Base-by-base conservation (phyloP, 2,329 filamentous ascomycete species). In the Chlorencoelia australis region DNA sequence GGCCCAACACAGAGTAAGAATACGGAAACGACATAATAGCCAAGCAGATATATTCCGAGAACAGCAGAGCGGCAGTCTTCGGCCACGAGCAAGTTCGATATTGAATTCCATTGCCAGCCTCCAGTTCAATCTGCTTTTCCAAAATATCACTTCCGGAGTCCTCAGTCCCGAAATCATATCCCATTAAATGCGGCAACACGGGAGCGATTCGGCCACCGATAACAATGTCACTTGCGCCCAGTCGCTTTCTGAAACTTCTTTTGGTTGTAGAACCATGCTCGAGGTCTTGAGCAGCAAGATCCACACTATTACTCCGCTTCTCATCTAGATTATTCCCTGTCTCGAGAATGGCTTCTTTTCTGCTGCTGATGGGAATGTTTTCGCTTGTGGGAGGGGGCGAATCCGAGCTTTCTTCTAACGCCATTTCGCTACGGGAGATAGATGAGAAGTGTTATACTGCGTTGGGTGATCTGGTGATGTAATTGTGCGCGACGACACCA, bases 21-120 rank as follows among this genome's bases (percentile, higher is more conserved):
- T 83, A 94, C 0, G 88, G 88, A 50, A 95, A 95, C 33, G 84
- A 93, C 87, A 95, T 94, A 56, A 94, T 94, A 40, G 74, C 68
- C 61, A 95, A 64, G 58, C 86, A 94, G 41, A 95, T 95, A 59
- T 95, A 95, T 66, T 95, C 88, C 33, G 85, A 91, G 62, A 95
- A 94, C 34, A 95, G 75, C 49, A 94, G 60, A 1, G 81, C 86
- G 0, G 88, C 86, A 35, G 88, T 94, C 81, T 94, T 94, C 55
- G 84, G 81, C 88, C 88, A 95, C 48, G 80, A 88, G 63, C 88
- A 95, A 25, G 87, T 94, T 42, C 88, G 73, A 58, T 95, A 95
- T 63, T 94, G 79, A 60, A 95, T 94, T 8, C 78, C 75, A 59
- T 82, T 79, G 34, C 75, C 78, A 18, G 76, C 71, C 59, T 94